Conservation (phyloP, 441 rosid genomes). For the California macrophylla region DNA sequence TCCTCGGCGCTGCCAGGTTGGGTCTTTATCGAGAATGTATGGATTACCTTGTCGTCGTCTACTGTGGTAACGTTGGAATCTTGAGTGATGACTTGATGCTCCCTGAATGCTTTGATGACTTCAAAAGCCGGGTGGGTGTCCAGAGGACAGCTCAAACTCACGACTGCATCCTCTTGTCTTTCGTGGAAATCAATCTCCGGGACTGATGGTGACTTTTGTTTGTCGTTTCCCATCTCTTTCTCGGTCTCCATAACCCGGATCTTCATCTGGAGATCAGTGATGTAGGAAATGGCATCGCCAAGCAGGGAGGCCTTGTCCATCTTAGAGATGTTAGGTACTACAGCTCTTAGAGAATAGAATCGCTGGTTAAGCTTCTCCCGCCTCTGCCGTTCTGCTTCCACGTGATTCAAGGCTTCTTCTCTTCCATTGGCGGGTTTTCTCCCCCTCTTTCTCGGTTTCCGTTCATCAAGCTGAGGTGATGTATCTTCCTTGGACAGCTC, state of each 20-base stretch:
- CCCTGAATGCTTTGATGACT: slow-evolving; percentile 47
- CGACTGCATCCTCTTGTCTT: slow-evolving; percentile 61
- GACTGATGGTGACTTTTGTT: background rate
- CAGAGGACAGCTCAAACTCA: slow-evolving; percentile 59
- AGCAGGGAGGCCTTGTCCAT: slow-evolving; percentile 55
- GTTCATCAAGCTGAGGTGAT: slow-evolving; percentile 25
- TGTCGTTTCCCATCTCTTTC: background rate
- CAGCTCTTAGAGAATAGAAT: slow-evolving; percentile 57
- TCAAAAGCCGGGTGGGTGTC: slow-evolving; percentile 59
- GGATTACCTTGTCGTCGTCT: slow-evolving; percentile 53
- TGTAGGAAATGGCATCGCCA: slow-evolving; percentile 54
- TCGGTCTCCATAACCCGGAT: slow-evolving; percentile 16
- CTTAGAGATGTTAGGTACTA: slow-evolving; percentile 51
- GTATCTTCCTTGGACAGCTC: background rate
- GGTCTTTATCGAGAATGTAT: slow-evolving; percentile 57
- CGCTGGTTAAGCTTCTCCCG: slow-evolving; percentile 70
- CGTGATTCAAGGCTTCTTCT: slow-evolving; percentile 62
- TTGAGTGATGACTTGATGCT: slow-evolving; percentile 47
- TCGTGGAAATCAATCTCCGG: slow-evolving; percentile 46
- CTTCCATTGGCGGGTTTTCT: slow-evolving; percentile 72
- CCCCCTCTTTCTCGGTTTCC: slow-evolving; percentile 66
- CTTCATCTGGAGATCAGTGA: slow-evolving; percentile 53
- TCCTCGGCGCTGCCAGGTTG: slow-evolving; percentile 62
- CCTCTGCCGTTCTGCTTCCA: slow-evolving; percentile 66
- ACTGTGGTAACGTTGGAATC: slow-evolving; percentile 48